Evolutionary conservation across 129 eudicot genomes (phyloP), one percentile per base, ranked within the genome.

Genomic region (Flaveria linearis): DNA sequence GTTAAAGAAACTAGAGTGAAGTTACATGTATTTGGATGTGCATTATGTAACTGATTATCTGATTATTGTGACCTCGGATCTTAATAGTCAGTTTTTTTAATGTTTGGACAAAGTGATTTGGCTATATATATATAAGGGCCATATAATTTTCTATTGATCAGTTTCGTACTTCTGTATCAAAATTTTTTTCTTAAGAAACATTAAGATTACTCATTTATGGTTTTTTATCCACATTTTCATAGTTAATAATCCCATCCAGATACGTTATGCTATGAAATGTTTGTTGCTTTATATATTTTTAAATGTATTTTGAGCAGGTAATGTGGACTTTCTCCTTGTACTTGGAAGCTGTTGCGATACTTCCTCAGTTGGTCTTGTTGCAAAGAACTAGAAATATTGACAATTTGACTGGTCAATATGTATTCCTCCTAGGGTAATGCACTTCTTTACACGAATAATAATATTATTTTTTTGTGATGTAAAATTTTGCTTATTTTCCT

Each of bases 331-430:
- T 94, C 71, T 93, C 98, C 70, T 67, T 93, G 63, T 93, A 57
- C 82, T 80, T 93, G 91, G 98, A 93, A 87, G 97, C 98, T 69
- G 91, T 93, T 22, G 97, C 98, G 20, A 93, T 93, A 69, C 93
- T 93, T 86, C 98, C 98, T 71, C 98, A 93, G 87, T 84, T 93
- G 78, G 96, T 93, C 66, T 80, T 93, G 93, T 81, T 93, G 86
- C 98, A 93, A 84, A 88, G 98, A 80, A 91, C 96, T 64, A 87
- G 97, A 83, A 93, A 93, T 81, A 91, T 93, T 33, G 98, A 93
- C 89, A 93, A 93, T 76, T 79, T 93, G 84, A 93, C 98, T 4
- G 98, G 98, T 13, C 97, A 93, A 91, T 93, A 93, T 78, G 97
- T 93, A 61, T 85, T 91, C 73, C 90, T 93, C 47, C 84, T 93